Base-by-base conservation (phyloP, 2,329 filamentous ascomycete genomes). In the Monosporascus sp. region DNA sequence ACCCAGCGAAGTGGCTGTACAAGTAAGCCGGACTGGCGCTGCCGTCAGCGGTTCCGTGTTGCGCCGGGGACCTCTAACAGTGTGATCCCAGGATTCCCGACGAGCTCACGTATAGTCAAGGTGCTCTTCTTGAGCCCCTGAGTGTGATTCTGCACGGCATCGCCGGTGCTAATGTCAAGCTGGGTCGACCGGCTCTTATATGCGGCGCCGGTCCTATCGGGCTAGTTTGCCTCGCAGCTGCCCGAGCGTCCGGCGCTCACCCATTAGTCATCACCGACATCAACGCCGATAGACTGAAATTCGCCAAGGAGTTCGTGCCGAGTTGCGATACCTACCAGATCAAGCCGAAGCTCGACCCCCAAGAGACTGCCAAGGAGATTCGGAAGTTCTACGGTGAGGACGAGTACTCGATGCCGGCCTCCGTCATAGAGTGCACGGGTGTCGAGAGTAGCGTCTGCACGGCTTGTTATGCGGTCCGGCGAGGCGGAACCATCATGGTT, bases 121-220 rank as follows among this genome's bases (percentile, higher is more conserved):
- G 78, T 7, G 83, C 85, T 14, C 75, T 88, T 2, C 77, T 88
- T 20, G 84, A 87, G 58, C 85, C 85, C 2, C 72, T 87, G 7
- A 81, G 78, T 19, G 84, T 87, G 7, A 81, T 82, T 3, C 73
- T 87, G 60, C 79, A 84, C 54, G 85, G 78, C n/a, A 76, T 87
- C 54, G 72, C 76, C 31, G 73, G 73, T 0, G 78, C 78, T 1
- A 72, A 75, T 3, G 68, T 87, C 17, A 72, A 71, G 2, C 72
- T 86, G 6, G 84, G 84, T 20, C 74, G 75, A 1, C 77, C 77
- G 6, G 76, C 75, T 1, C 70, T 85, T 1, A 71, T 87, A 45
- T 86, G 80, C 57, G 84, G 84, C 24, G 84, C 84, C 11, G 84
- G 84, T 0, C 83, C 84, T 1, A 86, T 87, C 51, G 84, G 84